Evolutionary conservation across 805 yeast genomes (phyloP).

Genomic region (Schwanniomyces occidentalis): DNA sequence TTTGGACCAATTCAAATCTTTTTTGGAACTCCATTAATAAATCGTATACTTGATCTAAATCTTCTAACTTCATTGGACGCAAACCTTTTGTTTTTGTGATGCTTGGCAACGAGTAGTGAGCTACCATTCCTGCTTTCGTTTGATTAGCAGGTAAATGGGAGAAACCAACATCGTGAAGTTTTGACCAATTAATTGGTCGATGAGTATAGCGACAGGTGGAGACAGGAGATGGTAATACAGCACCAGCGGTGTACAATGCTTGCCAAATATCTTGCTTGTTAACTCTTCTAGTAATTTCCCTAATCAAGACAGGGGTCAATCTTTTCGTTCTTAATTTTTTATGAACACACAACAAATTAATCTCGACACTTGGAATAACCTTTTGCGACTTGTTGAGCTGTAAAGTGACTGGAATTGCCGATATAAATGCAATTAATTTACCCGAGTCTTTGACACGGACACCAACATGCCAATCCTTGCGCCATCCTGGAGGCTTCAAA

Average conservation of each 20-base stretch:
- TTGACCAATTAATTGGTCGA: constrained; percentile 91
- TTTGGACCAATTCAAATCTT: constrained; percentile 72
- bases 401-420: constrained; percentile 81
- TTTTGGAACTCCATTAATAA: constrained; percentile 64
- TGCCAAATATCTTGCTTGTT: constrained; percentile 88
- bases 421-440: constrained; percentile 86
- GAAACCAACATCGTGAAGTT: constrained; percentile 86
- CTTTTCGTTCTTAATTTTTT: constrained; percentile 92
- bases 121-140: constrained; percentile 67
- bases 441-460: constrained; percentile 79
- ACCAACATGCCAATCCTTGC: constrained; percentile 86
- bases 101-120: constrained; percentile 58
- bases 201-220: constrained; percentile 88
- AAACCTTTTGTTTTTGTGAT: constrained; percentile 52
- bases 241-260: constrained; percentile 93
- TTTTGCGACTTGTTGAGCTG: constrained; percentile 52
- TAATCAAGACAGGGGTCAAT: constrained; percentile 89
- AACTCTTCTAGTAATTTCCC: constrained; percentile 91
- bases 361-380: constrained; percentile 69
- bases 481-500: constrained; percentile 90
- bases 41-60: constrained; percentile 61
- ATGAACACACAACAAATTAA: constrained; percentile 92
- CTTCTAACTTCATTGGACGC: constrained; percentile 56
- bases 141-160: constrained; percentile 72
- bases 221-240: constrained; percentile 88